A percentile compares a stretch with the other conserved stretches of the same genome.
Conservation (phyloP, 805 yeast genomes). For the Teunomyces stri region DNA sequence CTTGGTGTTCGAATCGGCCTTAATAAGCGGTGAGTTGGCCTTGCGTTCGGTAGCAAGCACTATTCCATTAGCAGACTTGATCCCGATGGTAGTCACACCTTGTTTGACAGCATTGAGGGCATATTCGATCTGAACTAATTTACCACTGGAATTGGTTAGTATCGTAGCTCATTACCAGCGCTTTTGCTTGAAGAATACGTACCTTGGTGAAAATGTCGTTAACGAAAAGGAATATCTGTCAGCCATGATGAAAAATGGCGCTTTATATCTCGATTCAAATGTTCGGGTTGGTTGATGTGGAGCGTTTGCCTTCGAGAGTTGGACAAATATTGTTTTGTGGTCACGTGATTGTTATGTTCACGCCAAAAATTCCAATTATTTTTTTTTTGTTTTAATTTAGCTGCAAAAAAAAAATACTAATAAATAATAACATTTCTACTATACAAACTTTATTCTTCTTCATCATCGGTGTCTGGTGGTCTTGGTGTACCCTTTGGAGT, state of each 20-base stretch:
- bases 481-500: conserved; percentile 98
- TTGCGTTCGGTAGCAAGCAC: conserved; percentile 97
- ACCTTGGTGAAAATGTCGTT: conserved; percentile 97
- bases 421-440: neutral
- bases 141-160: conserved; percentile 62
- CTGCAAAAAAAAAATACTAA: neutral
- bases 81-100: conserved; percentile 96
- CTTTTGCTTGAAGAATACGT: conserved; percentile 27
- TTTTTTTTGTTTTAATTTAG: too few relatives aligned
- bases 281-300: conserved; percentile 3
- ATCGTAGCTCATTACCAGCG: neutral
- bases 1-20: conserved; percentile 72
- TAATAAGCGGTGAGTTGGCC: conserved; percentile 72
- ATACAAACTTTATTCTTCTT: conserved; percentile 45
- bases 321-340: neutral
- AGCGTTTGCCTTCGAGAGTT: conserved; percentile 11
- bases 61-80: conserved; percentile 90
- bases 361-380: too few relatives aligned
- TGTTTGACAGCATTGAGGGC: conserved; percentile 97
- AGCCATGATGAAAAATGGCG: conserved; percentile 61
- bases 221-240: conserved; percentile 97
- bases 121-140: conserved; percentile 95
- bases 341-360: neutral
- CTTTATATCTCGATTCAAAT: neutral
- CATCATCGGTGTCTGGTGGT: conserved; percentile 91